These are phyloP conservation scores for Coprinopsis sp. DNA, from an alignment of 768 basidiomycete genomes.

Conservation along the genomic window DNA sequence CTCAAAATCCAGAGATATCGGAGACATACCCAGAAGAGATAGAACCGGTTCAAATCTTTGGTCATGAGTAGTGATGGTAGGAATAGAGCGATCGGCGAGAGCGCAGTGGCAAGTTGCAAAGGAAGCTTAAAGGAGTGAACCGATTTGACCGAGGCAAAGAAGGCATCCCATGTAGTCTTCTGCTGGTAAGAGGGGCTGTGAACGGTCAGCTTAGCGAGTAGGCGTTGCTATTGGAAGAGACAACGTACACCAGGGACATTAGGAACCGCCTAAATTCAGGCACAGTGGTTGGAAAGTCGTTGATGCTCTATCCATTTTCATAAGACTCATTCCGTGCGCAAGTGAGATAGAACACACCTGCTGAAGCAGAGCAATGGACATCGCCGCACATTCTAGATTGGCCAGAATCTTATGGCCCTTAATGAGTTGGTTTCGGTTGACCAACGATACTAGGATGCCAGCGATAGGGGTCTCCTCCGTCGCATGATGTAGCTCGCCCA, in stretches of 20 bases:
- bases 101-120: background rate
- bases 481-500: background rate
- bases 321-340: background rate
- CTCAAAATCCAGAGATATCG: no score
- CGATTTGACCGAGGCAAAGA: background rate
- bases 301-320: background rate
- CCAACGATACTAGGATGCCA: background rate
- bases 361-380: background rate
- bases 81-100: background rate
- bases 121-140: conserved; percentile 2
- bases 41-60: background rate
- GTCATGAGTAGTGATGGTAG: background rate
- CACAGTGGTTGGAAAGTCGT: background rate
- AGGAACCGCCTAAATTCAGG: background rate
- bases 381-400: background rate
- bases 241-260: background rate
- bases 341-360: no score
- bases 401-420: background rate
- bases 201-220: background rate
- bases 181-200: no score
- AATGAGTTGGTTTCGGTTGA: background rate
- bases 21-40: background rate
- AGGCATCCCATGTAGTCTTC: background rate
- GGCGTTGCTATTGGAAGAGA: background rate
- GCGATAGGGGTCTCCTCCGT: background rate